Evolutionary conservation across 1,284 basidiomycete species (phyloP).

Genomic region (Tausonia pullulans): DNA sequence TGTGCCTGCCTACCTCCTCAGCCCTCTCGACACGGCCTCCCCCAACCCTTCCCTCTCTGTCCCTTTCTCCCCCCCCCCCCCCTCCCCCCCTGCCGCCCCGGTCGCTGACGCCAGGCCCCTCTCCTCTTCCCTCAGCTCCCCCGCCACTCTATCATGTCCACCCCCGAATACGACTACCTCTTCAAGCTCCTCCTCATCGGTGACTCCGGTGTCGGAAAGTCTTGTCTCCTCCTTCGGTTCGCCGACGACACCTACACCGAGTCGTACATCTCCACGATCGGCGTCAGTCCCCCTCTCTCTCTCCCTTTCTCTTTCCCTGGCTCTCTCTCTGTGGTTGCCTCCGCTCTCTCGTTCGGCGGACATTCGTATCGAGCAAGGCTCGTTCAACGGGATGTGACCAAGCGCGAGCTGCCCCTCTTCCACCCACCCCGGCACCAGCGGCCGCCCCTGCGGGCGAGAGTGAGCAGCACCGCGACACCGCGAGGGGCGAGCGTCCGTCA

Average conservation of each 20-base stretch:
- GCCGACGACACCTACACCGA: constrained; percentile 99
- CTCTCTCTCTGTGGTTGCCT: background rate
- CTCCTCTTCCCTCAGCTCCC: background rate
- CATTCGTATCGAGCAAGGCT: background rate
- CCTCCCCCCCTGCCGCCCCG: background rate
- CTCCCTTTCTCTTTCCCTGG: background rate
- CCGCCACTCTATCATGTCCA: constrained; percentile 28
- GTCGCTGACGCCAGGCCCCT: background rate
- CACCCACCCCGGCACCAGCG: too few species aligned
- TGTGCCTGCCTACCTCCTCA: background rate
- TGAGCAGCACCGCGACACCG: too few species aligned
- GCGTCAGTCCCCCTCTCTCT: constrained; percentile 40
- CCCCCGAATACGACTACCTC: constrained; percentile 92
- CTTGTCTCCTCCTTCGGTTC: constrained; percentile 94
- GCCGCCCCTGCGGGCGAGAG: too few species aligned
- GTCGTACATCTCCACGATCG: constrained; percentile 97
- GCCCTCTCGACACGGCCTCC: background rate
- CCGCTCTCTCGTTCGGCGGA: background rate
- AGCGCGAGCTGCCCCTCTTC: too few species aligned
- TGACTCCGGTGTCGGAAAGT: constrained; percentile 93
- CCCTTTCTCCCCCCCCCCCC: background rate
- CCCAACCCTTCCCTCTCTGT: background rate
- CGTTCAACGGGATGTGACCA: background rate
- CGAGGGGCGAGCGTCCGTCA: too few species aligned
- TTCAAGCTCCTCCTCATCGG: constrained; percentile 75